Conservation (phyloP, 2,329 filamentous ascomycete genomes). For the Endoconidiophora polonica region DNA sequence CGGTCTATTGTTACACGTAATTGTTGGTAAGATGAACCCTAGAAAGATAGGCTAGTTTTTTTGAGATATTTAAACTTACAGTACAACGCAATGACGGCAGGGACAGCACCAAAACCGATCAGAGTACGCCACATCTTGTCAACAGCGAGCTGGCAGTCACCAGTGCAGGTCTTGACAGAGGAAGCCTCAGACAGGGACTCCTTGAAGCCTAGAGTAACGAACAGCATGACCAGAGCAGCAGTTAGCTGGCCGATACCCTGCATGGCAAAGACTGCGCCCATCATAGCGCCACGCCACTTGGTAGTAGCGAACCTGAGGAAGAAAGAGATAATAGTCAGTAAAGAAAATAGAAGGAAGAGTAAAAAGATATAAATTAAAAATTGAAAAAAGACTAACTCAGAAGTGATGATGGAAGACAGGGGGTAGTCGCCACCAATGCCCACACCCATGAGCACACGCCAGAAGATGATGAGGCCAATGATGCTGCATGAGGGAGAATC, state of each 20-base stretch:
- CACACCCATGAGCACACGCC: slow-evolving; percentile 54
- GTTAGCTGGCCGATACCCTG: slow-evolving; percentile 68
- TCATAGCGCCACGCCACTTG: slow-evolving; percentile 75
- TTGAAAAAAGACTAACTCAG: slow-evolving; percentile 36
- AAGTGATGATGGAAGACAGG: slow-evolving; percentile 67
- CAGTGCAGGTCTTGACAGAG: slow-evolving; percentile 35
- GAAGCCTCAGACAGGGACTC: slow-evolving; percentile 37
- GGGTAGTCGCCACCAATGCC: slow-evolving; percentile 49
- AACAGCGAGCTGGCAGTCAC: slow-evolving; percentile 28
- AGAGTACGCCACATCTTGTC: slow-evolving; percentile 80
- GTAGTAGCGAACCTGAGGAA: slow-evolving; percentile 47
- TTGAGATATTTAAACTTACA: slow-evolving; percentile 23
- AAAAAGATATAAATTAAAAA: background rate
- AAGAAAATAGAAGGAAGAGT: slow-evolving; percentile 8
- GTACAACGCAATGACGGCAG: slow-evolving; percentile 67
- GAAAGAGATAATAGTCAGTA: background rate
- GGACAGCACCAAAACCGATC: slow-evolving; percentile 67
- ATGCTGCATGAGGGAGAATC: slow-evolving; percentile 45
- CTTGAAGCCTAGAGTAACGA: slow-evolving; percentile 57
- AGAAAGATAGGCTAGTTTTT: slow-evolving; percentile 5
- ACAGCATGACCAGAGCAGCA: slow-evolving; percentile 59
- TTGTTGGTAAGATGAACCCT: background rate
- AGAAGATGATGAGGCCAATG: slow-evolving; percentile 57
- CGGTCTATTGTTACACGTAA: slow-evolving; percentile 25
- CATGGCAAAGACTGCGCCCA: slow-evolving; percentile 76